phyloP scores from a whole-genome alignment of 495 filamentous ascomycete species.

The Eremomyces bilateralis region DNA sequence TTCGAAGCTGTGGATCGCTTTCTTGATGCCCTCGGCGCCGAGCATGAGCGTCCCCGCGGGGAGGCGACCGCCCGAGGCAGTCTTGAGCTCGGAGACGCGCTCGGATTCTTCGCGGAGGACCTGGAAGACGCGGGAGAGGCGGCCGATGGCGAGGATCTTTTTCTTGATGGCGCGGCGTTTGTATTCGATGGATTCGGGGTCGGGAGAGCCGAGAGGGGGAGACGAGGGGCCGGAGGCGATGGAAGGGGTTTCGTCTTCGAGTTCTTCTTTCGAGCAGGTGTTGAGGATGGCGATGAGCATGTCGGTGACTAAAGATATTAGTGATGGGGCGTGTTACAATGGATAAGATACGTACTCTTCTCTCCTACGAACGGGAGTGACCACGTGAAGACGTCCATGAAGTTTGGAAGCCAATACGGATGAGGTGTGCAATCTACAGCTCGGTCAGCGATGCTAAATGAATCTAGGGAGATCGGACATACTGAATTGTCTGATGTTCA shows the following conservation, averaged over 20 bases:
- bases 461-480: constrained; percentile 7
- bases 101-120: constrained; percentile 95
- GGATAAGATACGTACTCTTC: constrained; percentile 32
- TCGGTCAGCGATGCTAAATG: neutral
- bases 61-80: constrained; percentile 76
- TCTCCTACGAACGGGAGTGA: constrained; percentile 96
- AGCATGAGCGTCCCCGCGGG: constrained; percentile 95
- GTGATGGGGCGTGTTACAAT: neutral
- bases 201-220: constrained; percentile 38
- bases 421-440: constrained; percentile 70
- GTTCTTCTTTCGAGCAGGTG: constrained; percentile 92
- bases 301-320: constrained; percentile 42
- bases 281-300: constrained; percentile 98
- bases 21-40: constrained; percentile 94
- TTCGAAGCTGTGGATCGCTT: constrained; percentile 93
- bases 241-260: constrained; percentile 56
- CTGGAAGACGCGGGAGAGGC: constrained; percentile 93
- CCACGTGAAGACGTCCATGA: constrained; percentile 99
- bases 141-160: constrained; percentile 95
- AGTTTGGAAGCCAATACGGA: constrained; percentile 98
- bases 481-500: constrained; percentile 98
- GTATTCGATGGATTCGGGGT: constrained; percentile 69
- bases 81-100: constrained; percentile 91
- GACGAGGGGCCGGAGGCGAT: constrained; percentile 44
- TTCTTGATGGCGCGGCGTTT: constrained; percentile 96